Conservation (phyloP, 192 early-diverging fungal species). For the Coemansia sp. region DNA sequence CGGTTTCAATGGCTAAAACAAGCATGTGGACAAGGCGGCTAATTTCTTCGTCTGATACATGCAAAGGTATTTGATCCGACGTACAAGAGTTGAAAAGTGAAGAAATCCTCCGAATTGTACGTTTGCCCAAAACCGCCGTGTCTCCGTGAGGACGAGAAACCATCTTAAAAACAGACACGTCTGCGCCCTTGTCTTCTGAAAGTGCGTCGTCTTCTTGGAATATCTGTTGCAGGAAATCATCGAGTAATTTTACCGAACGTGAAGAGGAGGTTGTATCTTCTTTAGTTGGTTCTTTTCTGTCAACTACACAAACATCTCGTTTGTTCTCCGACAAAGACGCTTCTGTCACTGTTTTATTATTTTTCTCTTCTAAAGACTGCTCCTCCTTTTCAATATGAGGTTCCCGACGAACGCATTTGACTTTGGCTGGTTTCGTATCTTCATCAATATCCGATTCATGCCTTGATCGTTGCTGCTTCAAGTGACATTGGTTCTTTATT, state of each 20-base stretch:
- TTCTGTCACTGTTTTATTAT: background rate
- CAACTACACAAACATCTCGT: background rate
- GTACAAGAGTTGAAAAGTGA: conserved; percentile 22
- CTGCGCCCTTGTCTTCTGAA: background rate
- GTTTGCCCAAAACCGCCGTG: conserved; percentile 18
- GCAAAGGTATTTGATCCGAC: conserved; percentile 12
- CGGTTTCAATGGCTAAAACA: conserved; percentile 23
- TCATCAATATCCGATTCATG: background rate
- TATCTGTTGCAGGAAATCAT: conserved; percentile 27
- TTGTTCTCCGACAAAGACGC: background rate
- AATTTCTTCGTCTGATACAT: conserved; percentile 20
- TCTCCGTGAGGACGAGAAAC: conserved; percentile 10
- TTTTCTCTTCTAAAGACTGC: background rate
- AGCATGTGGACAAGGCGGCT: conserved; percentile 31
- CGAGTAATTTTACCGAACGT: conserved; percentile 19
- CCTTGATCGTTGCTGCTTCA: background rate
- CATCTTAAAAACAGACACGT: conserved; percentile 8
- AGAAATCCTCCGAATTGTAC: conserved; percentile 23
- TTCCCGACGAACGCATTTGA: conserved; percentile 1
- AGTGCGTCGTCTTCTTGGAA: conserved; percentile 40
- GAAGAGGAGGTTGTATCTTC: background rate
- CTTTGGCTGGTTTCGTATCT: conserved; percentile 5
- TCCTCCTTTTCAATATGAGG: background rate
- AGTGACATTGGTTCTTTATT: background rate
- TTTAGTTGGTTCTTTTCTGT: background rate